These are phyloP conservation scores for Polychytrium aggregatum DNA, from an alignment of 192 early-diverging fungal genomes.

Conservation along the genomic window DNA sequence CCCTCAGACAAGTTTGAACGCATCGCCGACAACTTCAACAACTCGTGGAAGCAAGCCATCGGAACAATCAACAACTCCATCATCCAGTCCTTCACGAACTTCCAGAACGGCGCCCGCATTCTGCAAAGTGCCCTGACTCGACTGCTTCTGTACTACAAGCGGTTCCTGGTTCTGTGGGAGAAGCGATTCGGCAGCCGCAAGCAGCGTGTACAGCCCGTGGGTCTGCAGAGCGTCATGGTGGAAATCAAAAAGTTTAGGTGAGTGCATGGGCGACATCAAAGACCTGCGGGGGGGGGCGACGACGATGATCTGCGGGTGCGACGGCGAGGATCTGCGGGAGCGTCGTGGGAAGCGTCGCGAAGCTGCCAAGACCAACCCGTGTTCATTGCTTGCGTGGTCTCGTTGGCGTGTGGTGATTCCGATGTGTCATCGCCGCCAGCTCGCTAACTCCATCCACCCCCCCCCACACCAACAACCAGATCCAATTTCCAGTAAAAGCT, in stretches of 20 bases:
- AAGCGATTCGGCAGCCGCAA: conserved; percentile 45
- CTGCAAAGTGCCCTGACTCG: conserved; percentile 81
- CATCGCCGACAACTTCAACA: conserved; percentile 64
- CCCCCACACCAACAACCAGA: no score
- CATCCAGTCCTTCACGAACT: conserved; percentile 89
- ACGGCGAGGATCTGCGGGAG: no score
- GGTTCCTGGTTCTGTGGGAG: conserved; percentile 73
- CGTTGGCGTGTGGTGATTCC: no score
- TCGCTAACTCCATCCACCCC: no score
- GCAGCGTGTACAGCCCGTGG: conserved; percentile 59
- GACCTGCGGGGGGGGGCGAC: no score
- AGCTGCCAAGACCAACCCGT: no score
- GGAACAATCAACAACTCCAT: conserved; percentile 70
- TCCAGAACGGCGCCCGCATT: conserved; percentile 86
- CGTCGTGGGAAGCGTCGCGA: no score
- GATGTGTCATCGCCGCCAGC: no score
- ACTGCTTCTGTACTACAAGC: conserved; percentile 85
- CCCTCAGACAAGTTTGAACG: conserved; percentile 46
- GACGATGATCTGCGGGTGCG: no score
- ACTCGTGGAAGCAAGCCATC: conserved; percentile 67
- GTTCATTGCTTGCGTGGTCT: no score
- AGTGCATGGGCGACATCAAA: no score
- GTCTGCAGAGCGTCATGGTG: conserved; percentile 86
- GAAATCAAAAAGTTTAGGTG: conserved; percentile 82
- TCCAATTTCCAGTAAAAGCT: no score